Conservation (phyloP, 2,329 filamentous ascomycete genomes). For the Fusarium stilboides region DNA sequence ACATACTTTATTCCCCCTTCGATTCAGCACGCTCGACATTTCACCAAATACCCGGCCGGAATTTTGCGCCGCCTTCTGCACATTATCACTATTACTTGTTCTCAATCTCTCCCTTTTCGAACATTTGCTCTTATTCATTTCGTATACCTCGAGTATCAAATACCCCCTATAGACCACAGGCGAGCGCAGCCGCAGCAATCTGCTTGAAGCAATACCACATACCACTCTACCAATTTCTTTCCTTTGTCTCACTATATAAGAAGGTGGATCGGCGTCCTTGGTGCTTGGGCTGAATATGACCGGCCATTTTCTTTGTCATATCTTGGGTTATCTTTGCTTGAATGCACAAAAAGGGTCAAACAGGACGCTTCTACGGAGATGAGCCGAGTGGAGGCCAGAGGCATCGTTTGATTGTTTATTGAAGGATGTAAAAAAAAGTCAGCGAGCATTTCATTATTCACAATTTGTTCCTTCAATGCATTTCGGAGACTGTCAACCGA, state of each 20-base stretch:
- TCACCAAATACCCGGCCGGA: conserved; percentile 51
- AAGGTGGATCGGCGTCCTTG: conserved; percentile 47
- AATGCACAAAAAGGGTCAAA: conserved; percentile 42
- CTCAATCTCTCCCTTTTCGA: conserved; percentile 38
- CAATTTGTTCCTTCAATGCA: conserved; percentile 26
- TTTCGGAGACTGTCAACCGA: conserved; percentile 28
- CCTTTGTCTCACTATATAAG: conserved; percentile 52
- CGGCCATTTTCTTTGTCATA: conserved; percentile 41
- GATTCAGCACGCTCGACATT: conserved; percentile 46
- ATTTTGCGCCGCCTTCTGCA: conserved; percentile 42
- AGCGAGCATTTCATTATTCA: conserved; percentile 43
- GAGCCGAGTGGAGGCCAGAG: conserved; percentile 20
- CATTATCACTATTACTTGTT: conserved; percentile 45
- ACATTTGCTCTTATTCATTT: conserved; percentile 47
- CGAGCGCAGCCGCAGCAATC: conserved; percentile 49
- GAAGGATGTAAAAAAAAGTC: conserved; percentile 47
- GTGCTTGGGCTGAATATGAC: conserved; percentile 47
- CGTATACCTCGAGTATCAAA: conserved; percentile 54
- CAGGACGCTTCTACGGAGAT: conserved; percentile 33
- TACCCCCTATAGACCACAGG: conserved; percentile 58
- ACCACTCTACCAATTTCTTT: conserved; percentile 51
- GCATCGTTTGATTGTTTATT: conserved; percentile 36
- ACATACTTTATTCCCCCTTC: conserved; percentile 51
- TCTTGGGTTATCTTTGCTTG: conserved; percentile 33
- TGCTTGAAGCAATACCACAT: conserved; percentile 52